Conservation (phyloP, 768 basidiomycete species). For the Obba rivulosa region DNA sequence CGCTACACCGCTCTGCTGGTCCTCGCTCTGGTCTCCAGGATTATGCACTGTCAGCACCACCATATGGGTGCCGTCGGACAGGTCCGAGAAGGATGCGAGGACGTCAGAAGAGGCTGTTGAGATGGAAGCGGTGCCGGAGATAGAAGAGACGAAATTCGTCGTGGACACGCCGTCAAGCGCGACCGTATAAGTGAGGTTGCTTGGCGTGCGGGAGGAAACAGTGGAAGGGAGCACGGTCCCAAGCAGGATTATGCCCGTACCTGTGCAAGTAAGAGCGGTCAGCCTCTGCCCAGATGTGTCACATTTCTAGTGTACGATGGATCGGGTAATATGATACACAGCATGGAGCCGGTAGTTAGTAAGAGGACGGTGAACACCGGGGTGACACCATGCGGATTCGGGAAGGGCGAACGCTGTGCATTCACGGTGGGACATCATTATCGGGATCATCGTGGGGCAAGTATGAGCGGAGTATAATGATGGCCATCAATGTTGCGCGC, state of each 20-base stretch:
- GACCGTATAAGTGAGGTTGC: conserved; percentile 34
- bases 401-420: neutral
- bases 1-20: conserved; percentile 30
- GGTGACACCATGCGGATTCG: too few species aligned
- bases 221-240: conserved; percentile 35
- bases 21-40: conserved; percentile 21
- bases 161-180: conserved; percentile 43
- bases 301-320: too few species aligned
- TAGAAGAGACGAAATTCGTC: conserved; percentile 21
- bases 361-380: too few species aligned
- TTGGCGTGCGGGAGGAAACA: neutral
- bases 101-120: conserved; percentile 24
- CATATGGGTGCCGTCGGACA: conserved; percentile 47
- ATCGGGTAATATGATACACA: too few species aligned
- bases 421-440: neutral
- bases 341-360: too few species aligned
- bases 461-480: too few species aligned
- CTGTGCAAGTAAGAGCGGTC: conserved; percentile 27
- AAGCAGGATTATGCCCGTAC: conserved; percentile 56
- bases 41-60: conserved; percentile 48
- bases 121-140: conserved; percentile 21
- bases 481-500: too few species aligned
- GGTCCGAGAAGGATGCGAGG: conserved; percentile 44
- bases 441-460: neutral
- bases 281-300: neutral